A percentile compares a stretch with the other conserved stretches of the same genome.
Conservation (phyloP, 768 basidiomycete genomes). For the Exidia glandulosa region DNA sequence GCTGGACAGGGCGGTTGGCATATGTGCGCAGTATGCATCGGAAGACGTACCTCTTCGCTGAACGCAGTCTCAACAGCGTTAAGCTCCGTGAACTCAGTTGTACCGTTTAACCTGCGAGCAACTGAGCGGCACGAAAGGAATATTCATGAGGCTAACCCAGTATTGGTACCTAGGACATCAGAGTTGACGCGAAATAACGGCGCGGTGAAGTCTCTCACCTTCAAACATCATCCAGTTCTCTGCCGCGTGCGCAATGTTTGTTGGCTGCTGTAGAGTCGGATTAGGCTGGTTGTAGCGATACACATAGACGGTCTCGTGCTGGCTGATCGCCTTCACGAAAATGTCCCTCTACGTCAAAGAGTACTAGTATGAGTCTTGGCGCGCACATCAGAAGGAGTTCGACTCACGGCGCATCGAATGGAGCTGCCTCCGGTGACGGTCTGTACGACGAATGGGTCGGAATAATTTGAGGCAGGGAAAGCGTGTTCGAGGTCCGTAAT, state of each 20-base stretch:
- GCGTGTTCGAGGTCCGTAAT: slow-evolving; percentile 25
- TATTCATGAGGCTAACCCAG: slow-evolving; percentile 32
- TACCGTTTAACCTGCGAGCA: slow-evolving; percentile 36
- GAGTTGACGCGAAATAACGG: not conserved
- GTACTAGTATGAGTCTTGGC: not conserved
- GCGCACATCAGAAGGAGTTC: not conserved
- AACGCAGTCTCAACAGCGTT: slow-evolving; percentile 38
- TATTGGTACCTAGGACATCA: slow-evolving; percentile 37
- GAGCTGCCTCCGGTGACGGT: slow-evolving; percentile 39
- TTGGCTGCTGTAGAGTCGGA: slow-evolving; percentile 24
- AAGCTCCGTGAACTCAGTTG: slow-evolving; percentile 36
- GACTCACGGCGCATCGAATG: slow-evolving; percentile 43
- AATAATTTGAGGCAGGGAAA: slow-evolving; percentile 36
- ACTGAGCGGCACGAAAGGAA: not conserved
- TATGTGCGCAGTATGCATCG: slow-evolving; percentile 39
- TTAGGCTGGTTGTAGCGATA: slow-evolving; percentile 52
- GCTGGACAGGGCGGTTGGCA: not conserved
- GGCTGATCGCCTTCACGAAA: slow-evolving; percentile 3
- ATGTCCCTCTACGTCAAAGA: not conserved
- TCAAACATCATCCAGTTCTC: slow-evolving; percentile 55
- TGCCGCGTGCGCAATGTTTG: slow-evolving; percentile 35
- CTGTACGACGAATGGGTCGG: slow-evolving; percentile 11
- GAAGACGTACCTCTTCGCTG: slow-evolving; percentile 32
- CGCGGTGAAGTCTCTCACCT: no score
- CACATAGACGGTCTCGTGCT: slow-evolving; percentile 30